phyloP scores from a whole-genome alignment of 495 filamentous ascomycete genomes.

The Xylaria telfairii region DNA sequence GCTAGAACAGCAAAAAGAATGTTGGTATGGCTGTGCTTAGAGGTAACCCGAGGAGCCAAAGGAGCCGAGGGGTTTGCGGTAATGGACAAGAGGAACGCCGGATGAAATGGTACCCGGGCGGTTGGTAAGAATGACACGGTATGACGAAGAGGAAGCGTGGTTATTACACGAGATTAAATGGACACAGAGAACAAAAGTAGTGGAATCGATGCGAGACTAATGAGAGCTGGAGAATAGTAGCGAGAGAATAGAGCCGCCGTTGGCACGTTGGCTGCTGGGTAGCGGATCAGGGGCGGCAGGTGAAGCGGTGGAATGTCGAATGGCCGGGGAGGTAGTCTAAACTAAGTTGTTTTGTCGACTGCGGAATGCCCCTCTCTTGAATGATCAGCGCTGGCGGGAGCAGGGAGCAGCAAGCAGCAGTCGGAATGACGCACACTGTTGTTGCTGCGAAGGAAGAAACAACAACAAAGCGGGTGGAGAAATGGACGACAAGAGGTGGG shows the following conservation, averaged over 20 bases:
- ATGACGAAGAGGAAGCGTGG: not conserved
- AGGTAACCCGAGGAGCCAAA: not conserved
- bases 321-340: not conserved
- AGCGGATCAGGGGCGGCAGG: conserved; percentile 15
- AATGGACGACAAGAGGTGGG: not conserved
- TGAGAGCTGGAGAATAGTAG: conserved; percentile 3
- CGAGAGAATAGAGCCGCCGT: conserved; percentile 4
- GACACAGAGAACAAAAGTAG: not conserved
- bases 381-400: conserved; percentile 1
- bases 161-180: not conserved
- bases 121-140: not conserved
- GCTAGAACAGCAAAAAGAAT: not conserved
- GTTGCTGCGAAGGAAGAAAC: not conserved
- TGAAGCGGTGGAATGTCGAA: conserved; percentile 6
- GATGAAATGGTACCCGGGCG: not conserved
- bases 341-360: not conserved
- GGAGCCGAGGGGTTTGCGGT: not conserved
- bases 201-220: not conserved
- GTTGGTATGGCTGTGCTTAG: not conserved
- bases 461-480: not conserved
- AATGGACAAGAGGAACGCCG: not conserved
- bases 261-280: not conserved
- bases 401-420: not conserved
- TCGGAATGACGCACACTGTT: not conserved
- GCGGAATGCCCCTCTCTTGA: conserved; percentile 23